These are phyloP conservation scores for Penicillium sp. DNA, from an alignment of 2,329 filamentous ascomycete species.

Conservation along the genomic window DNA sequence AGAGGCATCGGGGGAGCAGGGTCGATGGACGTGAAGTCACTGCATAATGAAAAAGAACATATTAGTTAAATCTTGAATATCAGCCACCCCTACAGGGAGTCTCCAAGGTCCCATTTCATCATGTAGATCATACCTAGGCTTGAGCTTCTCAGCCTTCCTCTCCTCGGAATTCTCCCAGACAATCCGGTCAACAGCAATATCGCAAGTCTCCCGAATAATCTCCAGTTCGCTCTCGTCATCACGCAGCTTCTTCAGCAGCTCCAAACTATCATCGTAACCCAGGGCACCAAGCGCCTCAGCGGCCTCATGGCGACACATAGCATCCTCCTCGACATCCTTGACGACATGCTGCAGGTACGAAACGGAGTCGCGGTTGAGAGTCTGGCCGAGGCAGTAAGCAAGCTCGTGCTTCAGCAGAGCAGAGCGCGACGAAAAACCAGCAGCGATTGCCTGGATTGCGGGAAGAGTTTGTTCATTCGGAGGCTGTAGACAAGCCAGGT, in stretches of 20 bases:
- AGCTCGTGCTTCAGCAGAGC: constrained; percentile 95
- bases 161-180: constrained; percentile 84
- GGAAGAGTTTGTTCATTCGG: constrained; percentile 62
- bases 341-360: constrained; percentile 74
- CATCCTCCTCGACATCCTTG: constrained; percentile 78
- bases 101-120: neutral
- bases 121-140: constrained; percentile 67
- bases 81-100: too few relatives aligned
- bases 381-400: constrained; percentile 95
- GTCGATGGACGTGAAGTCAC: constrained; percentile 94
- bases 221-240: constrained; percentile 77
- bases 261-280: constrained; percentile 73
- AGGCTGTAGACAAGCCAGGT: constrained; percentile 73
- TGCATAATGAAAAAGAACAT: constrained; percentile 47
- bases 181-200: constrained; percentile 93
- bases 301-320: constrained; percentile 96
- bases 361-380: constrained; percentile 74
- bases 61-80: constrained; percentile 7
- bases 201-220: constrained; percentile 91
- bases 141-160: constrained; percentile 74
- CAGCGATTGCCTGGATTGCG: constrained; percentile 80
- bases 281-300: constrained; percentile 92
- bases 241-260: constrained; percentile 71
- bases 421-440: constrained; percentile 81
- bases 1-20: constrained; percentile 87